A percentile compares a stretch with the other conserved stretches of the same genome.
phyloP scores from a whole-genome alignment of 164 flowering plant genomes.

The Vitis rotundifolia region DNA sequence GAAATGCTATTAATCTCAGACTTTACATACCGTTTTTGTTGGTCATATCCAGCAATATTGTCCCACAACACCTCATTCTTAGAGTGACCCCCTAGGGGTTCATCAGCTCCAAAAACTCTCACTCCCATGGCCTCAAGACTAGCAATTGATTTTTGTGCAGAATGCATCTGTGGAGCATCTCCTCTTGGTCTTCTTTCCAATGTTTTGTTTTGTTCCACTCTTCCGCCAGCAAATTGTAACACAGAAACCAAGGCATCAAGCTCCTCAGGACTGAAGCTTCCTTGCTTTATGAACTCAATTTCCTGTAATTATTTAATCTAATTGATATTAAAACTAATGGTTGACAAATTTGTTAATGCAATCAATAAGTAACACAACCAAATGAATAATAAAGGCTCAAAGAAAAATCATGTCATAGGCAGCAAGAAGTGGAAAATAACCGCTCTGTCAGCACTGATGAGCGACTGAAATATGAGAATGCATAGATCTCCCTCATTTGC shows the following conservation, averaged over 20 bases:
- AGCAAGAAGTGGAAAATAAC: conserved; percentile 35
- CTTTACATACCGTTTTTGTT: conserved; percentile 76
- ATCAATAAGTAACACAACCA: background rate
- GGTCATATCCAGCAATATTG: conserved; percentile 87
- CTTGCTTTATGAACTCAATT: conserved; percentile 88
- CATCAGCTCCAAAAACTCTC: conserved; percentile 73
- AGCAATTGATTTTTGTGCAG: conserved; percentile 58
- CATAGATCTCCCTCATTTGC: conserved; percentile 50
- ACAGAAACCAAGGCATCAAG: conserved; percentile 83
- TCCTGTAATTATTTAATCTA: conserved; percentile 49
- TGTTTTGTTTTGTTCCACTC: conserved; percentile 27
- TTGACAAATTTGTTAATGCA: background rate
- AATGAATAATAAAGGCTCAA: background rate
- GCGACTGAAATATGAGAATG: conserved; percentile 73
- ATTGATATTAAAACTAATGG: background rate
- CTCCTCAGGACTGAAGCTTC: conserved; percentile 68
- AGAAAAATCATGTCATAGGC: conserved; percentile 1
- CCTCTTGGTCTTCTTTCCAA: conserved; percentile 44
- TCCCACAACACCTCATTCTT: conserved; percentile 75
- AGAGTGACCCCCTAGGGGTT: conserved; percentile 25
- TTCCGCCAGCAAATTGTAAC: conserved; percentile 63
- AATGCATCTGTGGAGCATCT: conserved; percentile 31
- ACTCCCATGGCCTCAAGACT: conserved; percentile 86
- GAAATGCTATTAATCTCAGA: background rate
- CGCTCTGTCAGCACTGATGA: conserved; percentile 68